Conservation (phyloP, 2,329 filamentous ascomycete genomes). For the Tricladium varicosporioides region DNA sequence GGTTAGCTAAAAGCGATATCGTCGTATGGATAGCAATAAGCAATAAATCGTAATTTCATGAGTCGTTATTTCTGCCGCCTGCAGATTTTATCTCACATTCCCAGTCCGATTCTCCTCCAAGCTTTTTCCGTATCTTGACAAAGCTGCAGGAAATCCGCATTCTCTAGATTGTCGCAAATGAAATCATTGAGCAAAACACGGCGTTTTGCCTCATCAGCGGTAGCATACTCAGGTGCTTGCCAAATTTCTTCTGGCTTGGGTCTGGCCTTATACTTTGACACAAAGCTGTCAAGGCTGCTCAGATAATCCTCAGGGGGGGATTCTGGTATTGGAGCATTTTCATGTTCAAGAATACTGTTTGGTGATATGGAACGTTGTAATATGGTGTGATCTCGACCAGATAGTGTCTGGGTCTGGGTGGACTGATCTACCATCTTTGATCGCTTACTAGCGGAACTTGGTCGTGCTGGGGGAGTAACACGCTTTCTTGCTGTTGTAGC, state of each 20-base stretch:
- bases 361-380: neutral
- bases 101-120: slow-evolving; percentile 48
- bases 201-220: slow-evolving; percentile 38
- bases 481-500: slow-evolving; percentile 19
- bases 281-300: slow-evolving; percentile 22
- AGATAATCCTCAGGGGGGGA: slow-evolving; percentile 22
- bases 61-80: neutral
- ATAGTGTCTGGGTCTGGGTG: slow-evolving; percentile 31
- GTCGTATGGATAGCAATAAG: neutral
- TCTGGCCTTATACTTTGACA: slow-evolving; percentile 24
- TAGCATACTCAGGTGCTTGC: slow-evolving; percentile 25
- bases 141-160: slow-evolving; percentile 48
- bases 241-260: slow-evolving; percentile 27
- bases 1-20: neutral
- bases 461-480: slow-evolving; percentile 5
- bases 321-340: neutral
- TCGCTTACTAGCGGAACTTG: slow-evolving; percentile 21
- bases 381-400: slow-evolving; percentile 18
- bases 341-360: neutral
- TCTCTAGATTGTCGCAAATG: slow-evolving; percentile 47
- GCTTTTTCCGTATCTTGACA: slow-evolving; percentile 48
- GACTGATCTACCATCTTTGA: slow-evolving; percentile 29
- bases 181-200: slow-evolving; percentile 45
- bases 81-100: slow-evolving; percentile 25
- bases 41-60: neutral